Conservation (phyloP, 768 basidiomycete genomes). For the Myochromella boudieri region DNA sequence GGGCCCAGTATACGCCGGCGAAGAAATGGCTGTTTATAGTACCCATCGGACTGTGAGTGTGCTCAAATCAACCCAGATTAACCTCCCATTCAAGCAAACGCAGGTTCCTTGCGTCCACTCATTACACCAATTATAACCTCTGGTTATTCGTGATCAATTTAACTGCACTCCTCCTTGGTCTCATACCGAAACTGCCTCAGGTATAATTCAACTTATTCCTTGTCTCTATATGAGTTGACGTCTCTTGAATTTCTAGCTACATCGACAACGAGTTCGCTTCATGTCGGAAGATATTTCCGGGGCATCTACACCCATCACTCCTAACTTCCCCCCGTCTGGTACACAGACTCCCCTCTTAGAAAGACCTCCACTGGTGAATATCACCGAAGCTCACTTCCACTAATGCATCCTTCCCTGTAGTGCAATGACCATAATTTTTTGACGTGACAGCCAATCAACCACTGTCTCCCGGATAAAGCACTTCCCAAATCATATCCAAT, state of each 20-base stretch:
- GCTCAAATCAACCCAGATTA: neutral
- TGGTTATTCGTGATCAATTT: slow-evolving; percentile 93
- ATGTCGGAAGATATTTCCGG: slow-evolving; percentile 66
- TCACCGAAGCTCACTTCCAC: slow-evolving; percentile 51
- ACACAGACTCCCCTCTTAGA: slow-evolving; percentile 38
- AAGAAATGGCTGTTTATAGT: slow-evolving; percentile 95
- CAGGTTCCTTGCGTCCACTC: slow-evolving; percentile 95
- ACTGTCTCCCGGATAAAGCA: slow-evolving; percentile 5
- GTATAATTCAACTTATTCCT: slow-evolving; percentile 40
- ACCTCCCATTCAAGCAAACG: slow-evolving; percentile 12
- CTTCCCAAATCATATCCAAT: slow-evolving; percentile 16
- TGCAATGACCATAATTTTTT: neutral
- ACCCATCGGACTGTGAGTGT: slow-evolving; percentile 82
- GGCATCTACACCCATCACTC: slow-evolving; percentile 62
- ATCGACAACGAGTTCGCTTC: slow-evolving; percentile 81
- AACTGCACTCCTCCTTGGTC: slow-evolving; percentile 70
- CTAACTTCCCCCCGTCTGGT: slow-evolving; percentile 57
- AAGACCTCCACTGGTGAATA: slow-evolving; percentile 29
- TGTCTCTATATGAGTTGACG: slow-evolving; percentile 16
- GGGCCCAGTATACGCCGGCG: slow-evolving; percentile 97
- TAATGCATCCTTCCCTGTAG: slow-evolving; percentile 6
- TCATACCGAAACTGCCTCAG: slow-evolving; percentile 95
- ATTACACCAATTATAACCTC: slow-evolving; percentile 96
- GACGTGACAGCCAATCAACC: slow-evolving; percentile 6
- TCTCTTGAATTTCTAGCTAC: slow-evolving; percentile 49